Percentiles rank a stretch among this genome's conserved stretches.
Evolutionary conservation across 495 filamentous ascomycete genomes (phyloP).

Genomic region (Penicillium tannophilum): DNA sequence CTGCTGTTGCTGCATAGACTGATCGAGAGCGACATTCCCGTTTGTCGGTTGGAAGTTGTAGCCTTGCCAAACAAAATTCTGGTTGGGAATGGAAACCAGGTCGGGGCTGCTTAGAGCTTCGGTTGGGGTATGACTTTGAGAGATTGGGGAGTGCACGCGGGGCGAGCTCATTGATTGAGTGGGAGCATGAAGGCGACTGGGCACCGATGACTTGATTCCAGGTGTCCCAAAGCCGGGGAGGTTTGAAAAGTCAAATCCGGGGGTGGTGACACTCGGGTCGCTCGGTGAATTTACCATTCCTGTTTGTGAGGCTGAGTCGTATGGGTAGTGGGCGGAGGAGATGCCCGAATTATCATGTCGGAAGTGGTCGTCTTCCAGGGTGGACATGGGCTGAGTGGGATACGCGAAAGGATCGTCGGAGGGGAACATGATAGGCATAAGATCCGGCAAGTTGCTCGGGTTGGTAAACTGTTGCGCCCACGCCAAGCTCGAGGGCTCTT

Average conservation of each 20-base stretch:
- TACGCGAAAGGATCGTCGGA: constrained; percentile 89
- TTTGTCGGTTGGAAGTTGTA: constrained; percentile 40
- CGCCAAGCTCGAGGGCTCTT: constrained; percentile 28
- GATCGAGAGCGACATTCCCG: constrained; percentile 14
- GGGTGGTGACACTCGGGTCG: constrained; percentile 27
- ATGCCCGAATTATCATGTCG: constrained; percentile 28
- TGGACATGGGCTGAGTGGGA: constrained; percentile 78
- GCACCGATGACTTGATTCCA: constrained; percentile 31
- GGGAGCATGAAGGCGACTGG: constrained; percentile 31
- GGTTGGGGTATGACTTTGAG: constrained; percentile 35
- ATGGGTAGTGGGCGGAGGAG: constrained; percentile 18
- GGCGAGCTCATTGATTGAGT: constrained; percentile 30
- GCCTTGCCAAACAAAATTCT: constrained; percentile 49
- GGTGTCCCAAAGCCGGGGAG: constrained; percentile 26
- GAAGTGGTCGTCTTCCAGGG: constrained; percentile 57
- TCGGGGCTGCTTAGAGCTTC: constrained; percentile 47
- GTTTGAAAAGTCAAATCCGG: constrained; percentile 35
- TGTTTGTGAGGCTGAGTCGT: constrained; percentile 15
- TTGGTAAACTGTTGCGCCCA: constrained; percentile 37
- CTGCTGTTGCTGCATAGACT: constrained; percentile 25
- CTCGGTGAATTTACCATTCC: constrained; percentile 25
- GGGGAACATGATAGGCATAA: constrained; percentile 91
- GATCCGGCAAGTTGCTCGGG: constrained; percentile 60
- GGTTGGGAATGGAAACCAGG: constrained; percentile 49
- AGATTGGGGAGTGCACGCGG: constrained; percentile 38